Percentiles rank a stretch among this genome's conserved stretches.
Conservation (phyloP, 1,284 basidiomycete genomes). For the Bondarzewia mesenterica region DNA sequence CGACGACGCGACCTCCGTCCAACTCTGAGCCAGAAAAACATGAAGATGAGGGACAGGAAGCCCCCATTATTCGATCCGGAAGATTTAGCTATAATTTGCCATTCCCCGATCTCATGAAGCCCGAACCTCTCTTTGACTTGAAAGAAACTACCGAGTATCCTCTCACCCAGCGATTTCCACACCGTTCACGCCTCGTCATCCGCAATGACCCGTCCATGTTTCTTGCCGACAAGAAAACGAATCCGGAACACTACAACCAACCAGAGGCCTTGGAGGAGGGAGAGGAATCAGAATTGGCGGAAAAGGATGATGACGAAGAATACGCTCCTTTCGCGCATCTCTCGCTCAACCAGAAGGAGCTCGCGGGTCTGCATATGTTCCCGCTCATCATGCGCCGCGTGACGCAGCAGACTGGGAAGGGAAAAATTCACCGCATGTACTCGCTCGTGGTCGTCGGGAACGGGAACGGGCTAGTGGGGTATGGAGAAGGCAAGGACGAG, state of each 20-base stretch:
- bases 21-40: constrained; percentile 1
- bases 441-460: constrained; percentile 78
- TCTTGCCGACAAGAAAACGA: constrained; percentile 14
- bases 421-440: constrained; percentile 65
- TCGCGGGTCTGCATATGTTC: constrained; percentile 43
- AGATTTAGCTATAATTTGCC: constrained; percentile 14
- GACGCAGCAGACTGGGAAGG: constrained; percentile 82
- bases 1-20: constrained; percentile 1
- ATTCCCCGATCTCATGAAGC: constrained; percentile 51
- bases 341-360: constrained; percentile 17
- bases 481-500: constrained; percentile 80
- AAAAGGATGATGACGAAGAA: constrained; percentile 10
- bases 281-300: constrained; percentile 6
- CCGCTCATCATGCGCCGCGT: constrained; percentile 55
- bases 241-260: constrained; percentile 4
- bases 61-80: not conserved
- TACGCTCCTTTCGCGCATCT: constrained; percentile 18
- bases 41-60: not conserved
- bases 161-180: constrained; percentile 39
- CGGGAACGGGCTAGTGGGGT: constrained; percentile 83
- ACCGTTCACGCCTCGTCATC: constrained; percentile 48
- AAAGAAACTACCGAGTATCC: constrained; percentile 44
- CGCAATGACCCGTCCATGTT: constrained; percentile 48
- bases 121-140: constrained; percentile 53
- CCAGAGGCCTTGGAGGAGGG: constrained; percentile 4